Base-by-base conservation (phyloP, 2,329 filamentous ascomycete genomes). In the Hymenoscyphus scutula region DNA sequence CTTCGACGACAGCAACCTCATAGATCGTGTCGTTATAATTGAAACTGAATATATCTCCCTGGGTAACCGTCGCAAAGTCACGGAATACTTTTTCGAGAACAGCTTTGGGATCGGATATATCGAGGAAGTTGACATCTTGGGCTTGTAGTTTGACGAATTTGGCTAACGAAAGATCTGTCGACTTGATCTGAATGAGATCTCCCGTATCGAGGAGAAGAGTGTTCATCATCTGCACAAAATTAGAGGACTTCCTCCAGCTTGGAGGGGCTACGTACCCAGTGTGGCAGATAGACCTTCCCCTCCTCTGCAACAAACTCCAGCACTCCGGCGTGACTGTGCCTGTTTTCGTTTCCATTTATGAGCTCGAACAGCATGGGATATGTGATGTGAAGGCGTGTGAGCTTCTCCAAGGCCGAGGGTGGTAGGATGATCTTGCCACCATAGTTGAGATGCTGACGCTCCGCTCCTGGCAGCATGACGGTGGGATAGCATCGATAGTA, bases 301-400 rank as follows among this genome's bases (percentile, higher is more conserved):
- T 99, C 95, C 74, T 99, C 95, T 3, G 95, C 95, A 62, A 97
- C 95, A 74, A 99, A 99, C 77, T 99, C 95, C 67, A 99, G 78
- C 23, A 99, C 95, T 80, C 95, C 95, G 5, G 91, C 93, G 77
- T 99, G 95, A 29, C 94, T 95, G 74, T 90, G 89, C 75, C 84
- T 89, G 30, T 86, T 86, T 25, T 88, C 89, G 65, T 89, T 86
- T 27, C 93, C 92, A 74, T 98, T 99, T 71, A 91, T 90, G 68
- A 99, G 83, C 83, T 99, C 94, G 80, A 99, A 96, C 68, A 98
- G 85, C 81, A 99, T 91, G 7, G 95, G 95, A 81, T 97, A 99
- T 75, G 96, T 93, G 66, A 99, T 96, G 77, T 98, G 94, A 17
- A 99, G 81, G 73, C 93, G 86, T 17, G 95, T 97, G 70, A 99